Conservation (phyloP, 768 basidiomycete genomes). For the Tulasnella sp. region DNA sequence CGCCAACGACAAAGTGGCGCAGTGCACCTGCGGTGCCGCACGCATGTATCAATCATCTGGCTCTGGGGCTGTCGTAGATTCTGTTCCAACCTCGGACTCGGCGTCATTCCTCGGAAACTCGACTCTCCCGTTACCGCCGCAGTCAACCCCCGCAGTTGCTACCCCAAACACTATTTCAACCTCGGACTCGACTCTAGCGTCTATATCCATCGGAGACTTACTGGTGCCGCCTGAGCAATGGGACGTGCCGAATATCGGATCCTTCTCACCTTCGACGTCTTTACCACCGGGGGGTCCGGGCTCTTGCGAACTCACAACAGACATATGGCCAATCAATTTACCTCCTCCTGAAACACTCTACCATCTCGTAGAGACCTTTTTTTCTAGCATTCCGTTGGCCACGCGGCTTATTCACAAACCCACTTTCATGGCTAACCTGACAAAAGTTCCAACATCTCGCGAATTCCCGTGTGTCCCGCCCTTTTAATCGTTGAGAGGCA, state of each 20-base stretch:
- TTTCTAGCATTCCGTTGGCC: constrained; percentile 26
- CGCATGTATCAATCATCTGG: background rate
- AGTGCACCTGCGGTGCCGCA: background rate
- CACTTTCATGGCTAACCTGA: constrained; percentile 30
- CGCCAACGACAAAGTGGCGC: background rate
- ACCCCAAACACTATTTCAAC: too few relatives aligned
- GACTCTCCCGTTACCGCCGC: background rate
- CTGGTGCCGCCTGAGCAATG: background rate
- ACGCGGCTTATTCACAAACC: constrained; percentile 32
- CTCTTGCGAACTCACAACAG: background rate
- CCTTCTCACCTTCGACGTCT: background rate
- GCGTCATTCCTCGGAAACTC: background rate
- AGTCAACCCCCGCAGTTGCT: background rate
- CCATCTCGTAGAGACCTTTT: constrained; percentile 35
- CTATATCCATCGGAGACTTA: background rate
- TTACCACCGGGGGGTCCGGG: background rate
- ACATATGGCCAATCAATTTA: constrained; percentile 24
- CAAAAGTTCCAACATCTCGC: constrained; percentile 16
- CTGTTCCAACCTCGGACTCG: background rate
- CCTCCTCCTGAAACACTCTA: constrained; percentile 28
- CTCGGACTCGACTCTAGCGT: too few relatives aligned
- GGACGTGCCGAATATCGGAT: background rate
- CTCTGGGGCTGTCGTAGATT: background rate
- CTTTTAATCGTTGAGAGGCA: background rate
- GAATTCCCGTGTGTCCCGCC: constrained; percentile 16